Conservation (phyloP, 345 rosid genomes). For the Citrus glauca region DNA sequence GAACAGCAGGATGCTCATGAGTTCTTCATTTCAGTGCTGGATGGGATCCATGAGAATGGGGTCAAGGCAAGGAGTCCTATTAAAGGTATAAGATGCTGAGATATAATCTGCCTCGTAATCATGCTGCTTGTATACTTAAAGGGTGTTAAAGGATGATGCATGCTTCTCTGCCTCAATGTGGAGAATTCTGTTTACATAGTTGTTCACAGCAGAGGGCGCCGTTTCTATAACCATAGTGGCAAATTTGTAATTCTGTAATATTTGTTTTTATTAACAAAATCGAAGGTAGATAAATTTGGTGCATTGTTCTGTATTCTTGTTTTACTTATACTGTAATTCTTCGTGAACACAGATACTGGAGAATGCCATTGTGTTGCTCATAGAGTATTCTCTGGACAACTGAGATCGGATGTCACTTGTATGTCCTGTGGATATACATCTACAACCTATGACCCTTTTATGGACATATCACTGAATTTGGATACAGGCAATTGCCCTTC, state of each 20-base stretch:
- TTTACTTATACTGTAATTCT: constrained; percentile 15
- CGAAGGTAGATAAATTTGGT: background rate
- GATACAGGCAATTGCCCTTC: constrained; percentile 31
- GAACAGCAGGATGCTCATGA: constrained; percentile 97
- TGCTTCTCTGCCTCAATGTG: background rate
- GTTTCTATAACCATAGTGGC: background rate
- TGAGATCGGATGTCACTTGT: constrained; percentile 90
- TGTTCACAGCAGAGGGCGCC: background rate
- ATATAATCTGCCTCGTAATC: background rate
- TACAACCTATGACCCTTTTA: constrained; percentile 83
- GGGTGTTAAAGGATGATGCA: background rate
- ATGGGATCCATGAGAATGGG: constrained; percentile 83
- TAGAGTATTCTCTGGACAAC: constrained; percentile 79
- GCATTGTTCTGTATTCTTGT: background rate
- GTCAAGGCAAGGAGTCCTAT: constrained; percentile 41
- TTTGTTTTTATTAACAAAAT: background rate
- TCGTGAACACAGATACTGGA: constrained; percentile 49
- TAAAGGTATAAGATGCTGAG: constrained; percentile 39
- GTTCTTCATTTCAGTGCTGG: constrained; percentile 83
- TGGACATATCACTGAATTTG: constrained; percentile 86
- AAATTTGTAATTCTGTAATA: background rate
- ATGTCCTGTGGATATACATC: constrained; percentile 85
- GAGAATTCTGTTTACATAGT: background rate
- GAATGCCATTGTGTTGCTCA: constrained; percentile 89
- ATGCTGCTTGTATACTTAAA: background rate